A percentile compares a stretch with the other conserved stretches of the same genome.
Evolutionary conservation across 1,284 basidiomycete genomes (phyloP).

Genomic region (Microbotryomycetes sp.): DNA sequence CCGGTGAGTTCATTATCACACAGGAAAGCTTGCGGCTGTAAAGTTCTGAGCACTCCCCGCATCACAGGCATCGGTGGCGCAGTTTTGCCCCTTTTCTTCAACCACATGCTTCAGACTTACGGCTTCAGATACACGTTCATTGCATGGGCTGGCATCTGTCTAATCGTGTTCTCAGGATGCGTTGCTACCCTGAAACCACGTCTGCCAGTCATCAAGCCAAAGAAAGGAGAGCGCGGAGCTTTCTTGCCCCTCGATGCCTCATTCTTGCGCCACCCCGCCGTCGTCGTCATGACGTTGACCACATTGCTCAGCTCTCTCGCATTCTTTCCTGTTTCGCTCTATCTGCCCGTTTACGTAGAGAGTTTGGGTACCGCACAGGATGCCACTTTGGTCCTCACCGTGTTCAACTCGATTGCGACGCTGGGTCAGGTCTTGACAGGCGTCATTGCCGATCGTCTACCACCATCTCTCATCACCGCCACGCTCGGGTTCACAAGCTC

Average conservation of each 20-base stretch:
- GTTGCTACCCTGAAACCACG: slow-evolving; percentile 15
- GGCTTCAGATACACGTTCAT: slow-evolving; percentile 22
- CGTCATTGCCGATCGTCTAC: slow-evolving; percentile 1
- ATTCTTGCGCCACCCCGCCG: slow-evolving; percentile 10
- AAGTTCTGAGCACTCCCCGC: not conserved
- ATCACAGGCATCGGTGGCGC: slow-evolving; percentile 15
- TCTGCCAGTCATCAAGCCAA: slow-evolving; percentile 7
- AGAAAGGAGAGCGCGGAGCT: not conserved
- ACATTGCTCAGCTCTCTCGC: slow-evolving; percentile 13
- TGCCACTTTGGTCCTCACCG: slow-evolving; percentile 9
- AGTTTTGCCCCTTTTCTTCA: slow-evolving; percentile 9
- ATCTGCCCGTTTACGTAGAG: slow-evolving; percentile 8
- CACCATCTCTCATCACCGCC: not conserved
- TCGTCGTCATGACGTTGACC: slow-evolving; percentile 18
- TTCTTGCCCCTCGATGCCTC: slow-evolving; percentile 14
- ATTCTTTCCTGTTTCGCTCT: slow-evolving; percentile 21
- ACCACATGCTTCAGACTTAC: slow-evolving; percentile 2
- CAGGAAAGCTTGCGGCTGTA: too few species aligned
- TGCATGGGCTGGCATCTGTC: slow-evolving; percentile 13
- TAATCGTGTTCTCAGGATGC: not conserved
- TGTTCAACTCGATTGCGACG: slow-evolving; percentile 5
- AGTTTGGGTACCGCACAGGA: not conserved
- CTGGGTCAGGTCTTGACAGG: slow-evolving; percentile 3
- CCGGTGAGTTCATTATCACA: not conserved
- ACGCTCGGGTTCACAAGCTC: not conserved